These are phyloP conservation scores for Blastomyces silverae DNA, from an alignment of 2,329 filamentous ascomycete species.

Conservation along the genomic window DNA sequence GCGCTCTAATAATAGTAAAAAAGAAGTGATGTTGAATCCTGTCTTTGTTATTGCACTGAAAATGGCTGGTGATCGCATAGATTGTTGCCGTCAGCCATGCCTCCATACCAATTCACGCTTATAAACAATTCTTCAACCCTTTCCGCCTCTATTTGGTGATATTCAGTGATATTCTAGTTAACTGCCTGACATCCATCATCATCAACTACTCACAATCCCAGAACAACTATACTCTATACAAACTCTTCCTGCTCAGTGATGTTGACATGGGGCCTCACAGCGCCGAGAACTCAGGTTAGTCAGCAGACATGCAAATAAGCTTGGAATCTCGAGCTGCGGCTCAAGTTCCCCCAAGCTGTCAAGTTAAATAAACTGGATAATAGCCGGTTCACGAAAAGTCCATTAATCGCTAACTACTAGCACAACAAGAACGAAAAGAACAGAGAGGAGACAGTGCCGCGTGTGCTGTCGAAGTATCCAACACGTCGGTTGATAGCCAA, in stretches of 20 bases:
- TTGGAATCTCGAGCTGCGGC: background rate
- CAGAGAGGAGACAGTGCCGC: background rate
- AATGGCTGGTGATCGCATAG: background rate
- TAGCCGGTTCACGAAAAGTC: background rate
- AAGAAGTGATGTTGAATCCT: background rate
- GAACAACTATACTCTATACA: background rate
- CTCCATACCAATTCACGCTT: background rate
- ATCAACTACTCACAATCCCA: background rate
- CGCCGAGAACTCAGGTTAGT: constrained; percentile 5
- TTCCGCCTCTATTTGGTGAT: background rate
- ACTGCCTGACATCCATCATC: background rate
- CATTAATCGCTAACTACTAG: background rate
- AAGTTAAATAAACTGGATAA: background rate
- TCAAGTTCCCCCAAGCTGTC: background rate
- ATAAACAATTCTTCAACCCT: background rate
- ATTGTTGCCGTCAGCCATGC: background rate
- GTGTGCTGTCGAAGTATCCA: constrained; percentile 18
- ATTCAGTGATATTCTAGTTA: background rate
- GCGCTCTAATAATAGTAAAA: background rate
- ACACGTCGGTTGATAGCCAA: constrained; percentile 11
- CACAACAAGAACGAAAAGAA: constrained; percentile 2
- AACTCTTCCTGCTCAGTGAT: background rate
- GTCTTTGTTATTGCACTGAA: background rate
- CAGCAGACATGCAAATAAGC: background rate
- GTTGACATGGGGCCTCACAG: background rate